Evolutionary conservation across 148 eudicot genomes (phyloP), one percentile per base, ranked within the genome.

Genomic region (Persicaria maculosa): DNA sequence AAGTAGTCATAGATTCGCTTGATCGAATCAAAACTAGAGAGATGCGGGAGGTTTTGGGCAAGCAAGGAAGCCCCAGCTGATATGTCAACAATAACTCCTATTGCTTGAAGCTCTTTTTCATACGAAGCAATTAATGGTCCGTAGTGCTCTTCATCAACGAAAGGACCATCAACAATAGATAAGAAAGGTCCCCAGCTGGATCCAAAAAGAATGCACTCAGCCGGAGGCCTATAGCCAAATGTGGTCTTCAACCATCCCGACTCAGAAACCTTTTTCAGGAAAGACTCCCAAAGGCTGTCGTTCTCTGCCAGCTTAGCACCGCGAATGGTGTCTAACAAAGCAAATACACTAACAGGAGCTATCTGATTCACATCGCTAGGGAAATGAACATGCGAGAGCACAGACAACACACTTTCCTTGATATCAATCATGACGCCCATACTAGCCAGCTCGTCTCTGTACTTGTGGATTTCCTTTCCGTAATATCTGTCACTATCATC

Each of bases 141-240:
- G 75, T 88, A 90, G 72, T 77, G 85, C 6, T 67, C 79, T 75
- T 86, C 87, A 73, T 90, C 95, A 52, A 90, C 77, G 57, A 90
- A 90, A 0, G 95, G 91, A 11, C 88, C 91, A 78, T 90, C 95
- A 36, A 76, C 52, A 20, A 31, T 50, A 14, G 47, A 74, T 73
- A 89, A 77, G 68, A 72, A 73, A 77, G 54, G 15, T 22, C 1
- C 67, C 80, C 79, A 76, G 14, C 73, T 9, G 47, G 80, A 61
- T 76, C 69, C 25, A 25, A 77, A 86, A 14, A 90, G 71, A 80
- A 88, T 17, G 50, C 90, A 83, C 71, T 82, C 61, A 16, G 78
- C 11, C 3, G 91, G 91, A 17, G 78, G 1, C 40, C 40, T 31
- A 45, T 84, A 88, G 9, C 88, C 93, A 44, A 75, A 9, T 48